Conservation (phyloP, 2,329 filamentous ascomycete species). For the Pseudodiploospora longispora region DNA sequence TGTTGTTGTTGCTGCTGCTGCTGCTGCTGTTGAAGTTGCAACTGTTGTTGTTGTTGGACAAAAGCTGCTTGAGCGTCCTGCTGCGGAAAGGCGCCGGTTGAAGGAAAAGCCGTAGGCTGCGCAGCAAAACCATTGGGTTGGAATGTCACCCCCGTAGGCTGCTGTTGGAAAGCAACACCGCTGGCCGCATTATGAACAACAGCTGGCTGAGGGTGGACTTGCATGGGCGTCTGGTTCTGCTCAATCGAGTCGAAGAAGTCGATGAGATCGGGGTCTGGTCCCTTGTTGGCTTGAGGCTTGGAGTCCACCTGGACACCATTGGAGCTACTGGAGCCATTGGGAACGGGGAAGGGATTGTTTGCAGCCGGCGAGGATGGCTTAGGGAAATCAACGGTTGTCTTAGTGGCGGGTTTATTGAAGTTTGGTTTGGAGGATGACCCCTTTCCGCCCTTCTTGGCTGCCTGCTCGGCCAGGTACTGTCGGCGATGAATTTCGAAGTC, state of each 20-base stretch:
- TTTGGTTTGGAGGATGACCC: slow-evolving; percentile 21
- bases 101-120: slow-evolving; percentile 18
- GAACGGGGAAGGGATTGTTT: slow-evolving; percentile 36
- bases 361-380: slow-evolving; percentile 29
- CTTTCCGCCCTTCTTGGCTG: slow-evolving; percentile 50
- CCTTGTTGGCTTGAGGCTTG: slow-evolving; percentile 47
- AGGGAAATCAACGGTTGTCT: slow-evolving; percentile 26
- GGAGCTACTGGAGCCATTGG: slow-evolving; percentile 19
- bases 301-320: slow-evolving; percentile 18
- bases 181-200: not conserved
- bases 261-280: slow-evolving; percentile 70
- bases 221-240: slow-evolving; percentile 70
- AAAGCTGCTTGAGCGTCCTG: slow-evolving; percentile 16
- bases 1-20: slow-evolving; percentile 27
- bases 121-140: slow-evolving; percentile 15
- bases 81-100: slow-evolving; percentile 26
- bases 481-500: slow-evolving; percentile 91
- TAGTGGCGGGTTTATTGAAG: slow-evolving; percentile 24
- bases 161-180: slow-evolving; percentile 28
- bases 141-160: slow-evolving; percentile 26
- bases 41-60: slow-evolving; percentile 30
- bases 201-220: slow-evolving; percentile 31
- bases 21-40: slow-evolving; percentile 34
- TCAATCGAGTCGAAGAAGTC: slow-evolving; percentile 95
- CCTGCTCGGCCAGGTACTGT: slow-evolving; percentile 84